Evolutionary conservation across 2,329 filamentous ascomycete species (phyloP).

Genomic region (Achaetomium macrosporum): DNA sequence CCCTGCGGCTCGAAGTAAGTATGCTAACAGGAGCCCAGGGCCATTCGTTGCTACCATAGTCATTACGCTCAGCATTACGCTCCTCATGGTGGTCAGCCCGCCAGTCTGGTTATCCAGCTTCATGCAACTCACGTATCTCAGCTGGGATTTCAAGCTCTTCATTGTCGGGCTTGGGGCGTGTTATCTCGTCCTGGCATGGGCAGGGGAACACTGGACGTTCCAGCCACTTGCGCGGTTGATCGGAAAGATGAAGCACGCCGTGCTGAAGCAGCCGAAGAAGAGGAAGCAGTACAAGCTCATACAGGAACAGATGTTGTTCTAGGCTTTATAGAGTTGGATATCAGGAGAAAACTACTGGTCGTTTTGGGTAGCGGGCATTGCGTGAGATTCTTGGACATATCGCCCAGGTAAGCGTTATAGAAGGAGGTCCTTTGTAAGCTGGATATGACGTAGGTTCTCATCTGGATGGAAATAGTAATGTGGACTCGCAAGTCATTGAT

Average conservation of each 20-base stretch:
- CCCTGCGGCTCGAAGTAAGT: background rate
- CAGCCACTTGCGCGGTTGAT: slow-evolving; percentile 61
- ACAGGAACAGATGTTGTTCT: slow-evolving; percentile 56
- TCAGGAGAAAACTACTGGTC: background rate
- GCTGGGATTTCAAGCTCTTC: slow-evolving; percentile 64
- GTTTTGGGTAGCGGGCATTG: background rate
- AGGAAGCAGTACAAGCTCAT: slow-evolving; percentile 86
- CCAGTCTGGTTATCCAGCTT: slow-evolving; percentile 60
- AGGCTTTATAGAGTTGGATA: background rate
- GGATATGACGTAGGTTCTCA: no score
- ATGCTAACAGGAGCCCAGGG: slow-evolving; percentile 44
- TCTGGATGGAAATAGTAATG: no score
- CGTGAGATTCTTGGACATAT: no score
- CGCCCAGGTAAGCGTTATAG: no score
- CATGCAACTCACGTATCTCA: slow-evolving; percentile 84
- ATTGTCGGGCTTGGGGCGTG: slow-evolving; percentile 63
- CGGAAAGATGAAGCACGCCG: slow-evolving; percentile 52
- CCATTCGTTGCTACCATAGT: slow-evolving; percentile 78
- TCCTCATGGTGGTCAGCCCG: slow-evolving; percentile 77
- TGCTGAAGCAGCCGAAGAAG: slow-evolving; percentile 62
- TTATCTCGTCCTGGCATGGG: slow-evolving; percentile 65
- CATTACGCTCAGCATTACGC: slow-evolving; percentile 58
- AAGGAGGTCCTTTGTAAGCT: no score
- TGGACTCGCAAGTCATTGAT: no score
- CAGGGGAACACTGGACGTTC: slow-evolving; percentile 66